Percentiles rank a stretch among this genome's conserved stretches.
phyloP scores from a whole-genome alignment of 192 early-diverging fungal species.

The Gryganskiella cystojenkinii region DNA sequence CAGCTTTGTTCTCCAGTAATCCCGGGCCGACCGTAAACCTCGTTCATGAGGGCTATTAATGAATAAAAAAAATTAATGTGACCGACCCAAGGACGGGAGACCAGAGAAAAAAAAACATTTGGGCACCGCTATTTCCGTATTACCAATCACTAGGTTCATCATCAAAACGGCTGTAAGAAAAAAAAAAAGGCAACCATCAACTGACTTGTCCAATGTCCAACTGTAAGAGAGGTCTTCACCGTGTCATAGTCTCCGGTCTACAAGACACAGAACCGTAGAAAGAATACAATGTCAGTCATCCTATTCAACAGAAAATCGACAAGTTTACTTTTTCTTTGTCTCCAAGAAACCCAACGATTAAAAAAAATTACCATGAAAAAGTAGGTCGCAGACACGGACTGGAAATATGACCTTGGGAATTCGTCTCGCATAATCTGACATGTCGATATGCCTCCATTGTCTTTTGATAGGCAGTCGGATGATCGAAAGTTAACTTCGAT shows the following conservation, averaged over 20 bases:
- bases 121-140: no score
- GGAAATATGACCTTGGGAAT: neutral
- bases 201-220: slow-evolving; percentile 10
- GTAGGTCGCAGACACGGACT: slow-evolving; percentile 14
- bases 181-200: slow-evolving; percentile 13
- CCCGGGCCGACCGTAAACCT: neutral
- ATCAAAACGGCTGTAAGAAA: slow-evolving; percentile 18
- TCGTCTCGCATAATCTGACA: neutral
- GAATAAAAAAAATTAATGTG: neutral
- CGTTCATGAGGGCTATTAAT: slow-evolving; percentile 33
- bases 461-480: neutral
- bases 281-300: no score
- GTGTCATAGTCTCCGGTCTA: slow-evolving; percentile 5
- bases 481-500: slow-evolving; percentile 4
- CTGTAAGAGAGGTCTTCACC: neutral
- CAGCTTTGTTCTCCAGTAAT: neutral
- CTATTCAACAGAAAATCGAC: no score
- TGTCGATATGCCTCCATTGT: no score
- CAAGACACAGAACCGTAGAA: no score
- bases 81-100: neutral
- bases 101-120: neutral
- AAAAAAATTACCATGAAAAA: slow-evolving; percentile 26
- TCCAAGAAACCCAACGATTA: no score
- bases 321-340: no score
- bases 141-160: slow-evolving; percentile 28